Base-by-base conservation (phyloP, 257 asterid genomes). In the Apocynum venetum region DNA sequence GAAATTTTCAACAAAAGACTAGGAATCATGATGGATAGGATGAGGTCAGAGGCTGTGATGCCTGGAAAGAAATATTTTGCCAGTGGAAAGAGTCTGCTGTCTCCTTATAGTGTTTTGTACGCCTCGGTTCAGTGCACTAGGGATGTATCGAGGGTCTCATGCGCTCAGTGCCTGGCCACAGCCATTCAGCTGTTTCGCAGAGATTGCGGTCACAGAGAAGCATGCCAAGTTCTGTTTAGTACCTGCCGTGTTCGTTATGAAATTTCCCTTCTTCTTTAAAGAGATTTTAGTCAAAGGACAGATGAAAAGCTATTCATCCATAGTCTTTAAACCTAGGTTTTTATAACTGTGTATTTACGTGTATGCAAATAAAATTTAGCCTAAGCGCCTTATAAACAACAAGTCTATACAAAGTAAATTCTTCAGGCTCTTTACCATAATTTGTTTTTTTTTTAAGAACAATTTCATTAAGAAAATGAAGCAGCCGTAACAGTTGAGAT, bases 181-280 rank as follows among this genome's bases (percentile, higher is more conserved):
- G 97, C 93, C 0, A 36, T 89, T 20, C n/a, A 85, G 86, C 70
- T 25, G 31, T 83, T 88, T 36, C 65, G 84, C n/a, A 64, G 68
- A 0, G 41, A 73, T 56, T 94, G 97, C 73, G 64, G 9, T 0
- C 59, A 91, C 72, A 87, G 76, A 77, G 82, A 73, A 81, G 98
- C 97, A 4, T 94, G 97, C 25, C 82, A 90, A 19, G 87, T 88
- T 65, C 47, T 89, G 1, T 90, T 88, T 31, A 77, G 90, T 48
- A 91, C 94, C 66, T 94, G 98, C 84, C 86, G 86, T 4, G 85
- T 89, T 43, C 80, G 97, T 60, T 94, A 92, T 74, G 98, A 94
- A 66, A 13, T 89, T 88, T 65, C 97, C 98, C 0, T 94, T 91
- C 77, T 94, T 68, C 89, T 94, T 89, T 46, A 56, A 75, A 1